Conservation (phyloP, 192 early-diverging fungal species). For the Podila epicladia region DNA sequence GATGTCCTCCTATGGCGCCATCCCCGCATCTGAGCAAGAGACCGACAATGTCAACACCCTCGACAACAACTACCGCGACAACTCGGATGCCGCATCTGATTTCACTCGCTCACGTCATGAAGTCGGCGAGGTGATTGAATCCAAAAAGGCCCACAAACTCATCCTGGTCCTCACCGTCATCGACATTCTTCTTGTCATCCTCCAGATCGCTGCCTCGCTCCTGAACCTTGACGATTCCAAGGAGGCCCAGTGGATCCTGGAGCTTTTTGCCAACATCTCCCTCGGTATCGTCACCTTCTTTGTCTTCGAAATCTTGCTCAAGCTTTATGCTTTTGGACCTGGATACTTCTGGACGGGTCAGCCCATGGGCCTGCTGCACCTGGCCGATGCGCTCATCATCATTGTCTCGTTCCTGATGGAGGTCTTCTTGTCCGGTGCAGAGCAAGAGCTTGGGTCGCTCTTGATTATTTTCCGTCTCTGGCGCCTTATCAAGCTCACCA, state of each 20-base stretch:
- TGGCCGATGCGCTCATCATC: slow-evolving; percentile 60
- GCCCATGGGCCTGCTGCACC: slow-evolving; percentile 55
- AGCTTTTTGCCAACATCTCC: slow-evolving; percentile 47
- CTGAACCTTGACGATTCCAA: slow-evolving; percentile 21
- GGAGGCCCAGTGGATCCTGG: slow-evolving; percentile 47
- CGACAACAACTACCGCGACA: neutral
- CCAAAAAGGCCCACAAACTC: slow-evolving; percentile 36
- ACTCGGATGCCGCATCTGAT: slow-evolving; percentile 1
- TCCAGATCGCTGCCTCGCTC: slow-evolving; percentile 43
- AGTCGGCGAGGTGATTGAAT: slow-evolving; percentile 43
- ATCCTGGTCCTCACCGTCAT: slow-evolving; percentile 37
- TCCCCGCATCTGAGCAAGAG: slow-evolving; percentile 16
- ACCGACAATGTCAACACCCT: neutral
- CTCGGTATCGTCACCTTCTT: slow-evolving; percentile 58
- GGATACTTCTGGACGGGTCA: slow-evolving; percentile 50
- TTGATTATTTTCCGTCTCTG: slow-evolving; percentile 67
- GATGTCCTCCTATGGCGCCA: slow-evolving; percentile 30
- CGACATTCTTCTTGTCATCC: slow-evolving; percentile 51
- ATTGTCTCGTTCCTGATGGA: slow-evolving; percentile 61
- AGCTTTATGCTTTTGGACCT: slow-evolving; percentile 58
- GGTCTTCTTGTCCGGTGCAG: slow-evolving; percentile 59
- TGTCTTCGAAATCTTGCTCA: slow-evolving; percentile 59
- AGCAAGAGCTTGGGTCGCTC: slow-evolving; percentile 60
- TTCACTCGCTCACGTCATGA: slow-evolving; percentile 11
- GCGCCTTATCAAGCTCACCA: slow-evolving; percentile 58